Evolutionary conservation across 768 basidiomycete genomes (phyloP).

Genomic region (Boletus rubroflammeus): DNA sequence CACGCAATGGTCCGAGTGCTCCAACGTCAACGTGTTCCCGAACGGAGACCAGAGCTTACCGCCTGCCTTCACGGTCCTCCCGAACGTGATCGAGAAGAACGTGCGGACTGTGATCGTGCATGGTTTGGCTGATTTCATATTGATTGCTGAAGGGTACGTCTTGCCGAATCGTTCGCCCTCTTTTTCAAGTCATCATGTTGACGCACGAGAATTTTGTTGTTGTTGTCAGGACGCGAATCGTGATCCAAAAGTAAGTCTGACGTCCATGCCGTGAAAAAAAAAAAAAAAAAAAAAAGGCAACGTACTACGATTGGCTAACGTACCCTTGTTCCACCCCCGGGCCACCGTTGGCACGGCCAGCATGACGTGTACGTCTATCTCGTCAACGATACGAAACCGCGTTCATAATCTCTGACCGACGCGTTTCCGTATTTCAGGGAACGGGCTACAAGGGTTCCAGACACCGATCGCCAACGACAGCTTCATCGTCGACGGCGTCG

Average conservation of each 20-base stretch:
- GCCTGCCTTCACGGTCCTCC: conserved; percentile 60
- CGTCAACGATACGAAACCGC: not conserved
- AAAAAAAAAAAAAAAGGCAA: not conserved
- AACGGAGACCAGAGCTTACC: conserved; percentile 59
- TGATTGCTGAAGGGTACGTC: conserved; percentile 70
- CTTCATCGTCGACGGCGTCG: conserved; percentile 68
- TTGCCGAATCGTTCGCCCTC: not conserved
- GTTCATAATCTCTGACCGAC: not conserved
- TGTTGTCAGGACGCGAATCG: conserved; percentile 49
- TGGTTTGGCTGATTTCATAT: conserved; percentile 67
- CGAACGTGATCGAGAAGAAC: conserved; percentile 74
- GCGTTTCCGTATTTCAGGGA: conserved; percentile 38
- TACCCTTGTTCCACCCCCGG: not conserved
- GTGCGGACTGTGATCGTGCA: conserved; percentile 65
- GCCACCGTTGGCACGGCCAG: conserved; percentile 15
- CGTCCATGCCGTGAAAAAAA: not conserved
- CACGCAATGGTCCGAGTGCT: conserved; percentile 63
- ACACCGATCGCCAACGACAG: conserved; percentile 61
- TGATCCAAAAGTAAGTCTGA: conserved; percentile 55
- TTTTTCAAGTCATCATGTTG: conserved; percentile 7
- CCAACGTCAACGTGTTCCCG: conserved; percentile 57
- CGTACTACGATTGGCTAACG: not conserved
- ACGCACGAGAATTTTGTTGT: not conserved
- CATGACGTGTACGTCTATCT: conserved; percentile 37
- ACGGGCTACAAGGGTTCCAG: conserved; percentile 69